Percentiles rank a stretch among this genome's conserved stretches.
These are phyloP conservation scores for Backusella australiensis DNA, from an alignment of 192 early-diverging fungal genomes.

Conservation along the genomic window DNA sequence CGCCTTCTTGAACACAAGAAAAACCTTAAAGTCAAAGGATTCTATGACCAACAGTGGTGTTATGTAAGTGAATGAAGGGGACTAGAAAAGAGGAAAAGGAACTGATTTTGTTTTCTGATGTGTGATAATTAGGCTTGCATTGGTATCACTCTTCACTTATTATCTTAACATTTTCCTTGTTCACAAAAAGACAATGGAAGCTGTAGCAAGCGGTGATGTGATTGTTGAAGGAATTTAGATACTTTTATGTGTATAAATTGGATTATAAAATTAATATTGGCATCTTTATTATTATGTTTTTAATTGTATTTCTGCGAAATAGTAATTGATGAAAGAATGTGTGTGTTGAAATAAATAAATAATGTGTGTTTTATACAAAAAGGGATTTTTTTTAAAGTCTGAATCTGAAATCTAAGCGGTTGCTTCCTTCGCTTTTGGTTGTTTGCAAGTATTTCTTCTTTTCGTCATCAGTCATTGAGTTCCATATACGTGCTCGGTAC, in stretches of 20 bases:
- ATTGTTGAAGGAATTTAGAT: not conserved
- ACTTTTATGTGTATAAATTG: not conserved
- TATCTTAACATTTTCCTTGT: slow-evolving; percentile 26
- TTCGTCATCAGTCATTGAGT: slow-evolving; percentile 47
- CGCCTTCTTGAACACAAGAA: slow-evolving; percentile 30
- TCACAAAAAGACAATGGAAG: slow-evolving; percentile 12
- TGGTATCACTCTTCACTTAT: slow-evolving; percentile 22
- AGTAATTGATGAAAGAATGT: not conserved
- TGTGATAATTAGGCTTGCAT: slow-evolving; percentile 11
- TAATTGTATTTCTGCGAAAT: not conserved
- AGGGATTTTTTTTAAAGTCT: slow-evolving; percentile 12
- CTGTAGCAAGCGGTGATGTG: slow-evolving; percentile 4
- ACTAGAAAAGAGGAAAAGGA: not conserved
- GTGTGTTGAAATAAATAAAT: not conserved
- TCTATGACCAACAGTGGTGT: slow-evolving; percentile 22
- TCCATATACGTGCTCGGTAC: slow-evolving; percentile 43
- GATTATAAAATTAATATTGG: not conserved
- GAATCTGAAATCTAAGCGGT: slow-evolving; percentile 52
- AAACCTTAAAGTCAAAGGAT: slow-evolving; percentile 21
- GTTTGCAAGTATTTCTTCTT: slow-evolving; percentile 51
- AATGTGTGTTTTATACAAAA: not conserved
- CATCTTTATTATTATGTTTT: not conserved
- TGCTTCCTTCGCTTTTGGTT: slow-evolving; percentile 48
- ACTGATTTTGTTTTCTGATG: too few species aligned
- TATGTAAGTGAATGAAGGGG: slow-evolving; percentile 24